Evolutionary conservation across 208 protist genomes (phyloP), one percentile per base, ranked within the genome.

Genomic region (Leishmania mexicana): DNA sequence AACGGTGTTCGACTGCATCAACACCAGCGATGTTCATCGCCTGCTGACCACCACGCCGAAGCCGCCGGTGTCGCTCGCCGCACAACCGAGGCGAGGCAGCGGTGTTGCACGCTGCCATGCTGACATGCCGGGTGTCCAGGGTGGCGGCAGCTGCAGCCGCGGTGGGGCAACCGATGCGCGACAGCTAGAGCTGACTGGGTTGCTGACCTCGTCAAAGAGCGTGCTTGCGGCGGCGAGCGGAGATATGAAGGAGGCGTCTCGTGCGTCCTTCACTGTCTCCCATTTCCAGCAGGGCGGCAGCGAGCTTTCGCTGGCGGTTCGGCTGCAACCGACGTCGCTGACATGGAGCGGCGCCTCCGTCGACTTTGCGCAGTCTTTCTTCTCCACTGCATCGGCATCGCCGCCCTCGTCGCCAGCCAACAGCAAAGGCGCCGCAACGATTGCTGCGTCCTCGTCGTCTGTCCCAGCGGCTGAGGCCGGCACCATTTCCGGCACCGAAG

Each of bases 1-100:
- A 4, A 89, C 89, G 15, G 84, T 94, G 1, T 84, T 90, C 58
- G 90, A 94, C 79, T 91, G 90, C 85, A 91, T 94, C 74, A 84
- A 87, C 77, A 83, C 76, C 74, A 94, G 90, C 65, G 80, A 86
- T 45, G 88, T 94, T 35, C 83, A 84, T 60, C 87, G 86, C 24
- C 74, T 94, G 31, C 79, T 94, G 28, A 90, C 89, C 78, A 79
- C 83, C 47, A 87, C 90, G 19, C 84, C 88, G 28, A 78, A 81
- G 31, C 76, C 54, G 0, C 76, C 83, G 24, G 60, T 68, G 40
- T 53, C 62, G 53, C 53, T 15, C 11, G 47, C 53, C 40, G 70
- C 47, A 19, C 65, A 35, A 17, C 31, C 42, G 3, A 62, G 54
- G 57, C 10, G 53, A 13, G 79, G 58, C 13, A 62, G 53, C 24